Conservation (phyloP, 2,329 filamentous ascomycete genomes). For the Sclerotinia nivalis region DNA sequence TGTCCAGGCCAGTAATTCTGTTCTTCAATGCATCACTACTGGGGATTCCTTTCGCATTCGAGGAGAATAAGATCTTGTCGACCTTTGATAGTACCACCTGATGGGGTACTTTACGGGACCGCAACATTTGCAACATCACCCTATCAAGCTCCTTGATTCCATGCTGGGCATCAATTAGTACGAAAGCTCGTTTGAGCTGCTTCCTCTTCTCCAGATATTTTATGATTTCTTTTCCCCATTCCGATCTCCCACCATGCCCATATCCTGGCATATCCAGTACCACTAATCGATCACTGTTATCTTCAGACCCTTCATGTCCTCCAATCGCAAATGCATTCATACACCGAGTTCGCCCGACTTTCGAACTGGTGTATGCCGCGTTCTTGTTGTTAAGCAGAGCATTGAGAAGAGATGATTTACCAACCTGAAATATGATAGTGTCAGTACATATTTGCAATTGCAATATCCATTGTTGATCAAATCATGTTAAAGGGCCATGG, state of each 20-base stretch:
- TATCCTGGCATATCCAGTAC: constrained; percentile 74
- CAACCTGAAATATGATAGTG: constrained; percentile 43
- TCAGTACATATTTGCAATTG: neutral
- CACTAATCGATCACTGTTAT: constrained; percentile 46
- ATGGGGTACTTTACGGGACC: constrained; percentile 57
- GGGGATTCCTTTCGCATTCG: constrained; percentile 36
- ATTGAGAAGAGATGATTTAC: constrained; percentile 68
- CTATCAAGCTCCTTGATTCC: constrained; percentile 63
- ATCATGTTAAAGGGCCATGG: neutral
- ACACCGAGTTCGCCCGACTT: constrained; percentile 60
- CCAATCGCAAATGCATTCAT: constrained; percentile 68
- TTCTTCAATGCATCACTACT: constrained; percentile 40
- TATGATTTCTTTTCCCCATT: constrained; percentile 68
- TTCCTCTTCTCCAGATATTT: constrained; percentile 64
- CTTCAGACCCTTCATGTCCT: constrained; percentile 36
- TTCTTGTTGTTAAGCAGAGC: constrained; percentile 53
- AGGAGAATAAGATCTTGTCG: constrained; percentile 54
- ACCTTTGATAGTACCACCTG: constrained; percentile 68
- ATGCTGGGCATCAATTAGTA: constrained; percentile 64
- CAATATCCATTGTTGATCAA: neutral
- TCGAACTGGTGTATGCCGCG: constrained; percentile 57
- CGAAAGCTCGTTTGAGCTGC: constrained; percentile 59
- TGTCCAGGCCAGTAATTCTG: constrained; percentile 44
- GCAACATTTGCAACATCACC: constrained; percentile 57
- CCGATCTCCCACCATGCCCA: constrained; percentile 58